Evolutionary conservation across 2,329 filamentous ascomycete species (phyloP), one percentile per base, ranked within the genome.

Genomic region (Neurospora sp.): DNA sequence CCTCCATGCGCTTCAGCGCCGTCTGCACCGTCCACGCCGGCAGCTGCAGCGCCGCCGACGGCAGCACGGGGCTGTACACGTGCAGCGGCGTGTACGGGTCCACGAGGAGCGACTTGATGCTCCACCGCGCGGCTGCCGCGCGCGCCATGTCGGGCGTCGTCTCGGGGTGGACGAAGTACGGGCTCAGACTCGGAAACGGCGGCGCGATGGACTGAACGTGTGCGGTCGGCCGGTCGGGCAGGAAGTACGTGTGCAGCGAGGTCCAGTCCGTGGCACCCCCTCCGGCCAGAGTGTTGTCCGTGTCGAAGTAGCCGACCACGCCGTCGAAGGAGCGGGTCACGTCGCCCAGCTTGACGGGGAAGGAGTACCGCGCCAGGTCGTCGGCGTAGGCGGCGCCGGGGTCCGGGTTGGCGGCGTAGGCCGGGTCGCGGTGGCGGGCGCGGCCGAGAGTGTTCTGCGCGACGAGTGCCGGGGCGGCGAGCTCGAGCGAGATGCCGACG

Each of bases 321-420:
- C 81, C 81, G 71, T 83, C 82, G 67, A 77, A 79, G 0, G 66
- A 68, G 1, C 77, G 72, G 0, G 78, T 71, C 2, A 46, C 38
- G 68, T 83, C 78, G 2, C 82, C 82, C 0, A 84, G 71, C 39
- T 79, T 77, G n/a, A 83, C 52, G 11, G 74, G 76, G 68, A 84
- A 81, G 0, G 73, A 19, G 71, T 82, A 82, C 4, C n/a, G 58
- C 0, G 15, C 15, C 19, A 23, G 38, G 15, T 15, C 38, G 17
- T 66, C 11, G 38, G 10, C 43, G 8, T 62, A 15, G 67, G 38
- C 62, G 38, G 68, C 42, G 15, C 70, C 70, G 13, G 70, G 7
- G 38, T 38, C 38, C 38, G 23, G 66, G 0, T 72, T 67, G 9
- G 36, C 66, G 15, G 68, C 66, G 62, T 66, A 38, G 28, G n/a